Evolutionary conservation across 306 rosid species (phyloP).

Genomic region (Gastrolobium villosum): DNA sequence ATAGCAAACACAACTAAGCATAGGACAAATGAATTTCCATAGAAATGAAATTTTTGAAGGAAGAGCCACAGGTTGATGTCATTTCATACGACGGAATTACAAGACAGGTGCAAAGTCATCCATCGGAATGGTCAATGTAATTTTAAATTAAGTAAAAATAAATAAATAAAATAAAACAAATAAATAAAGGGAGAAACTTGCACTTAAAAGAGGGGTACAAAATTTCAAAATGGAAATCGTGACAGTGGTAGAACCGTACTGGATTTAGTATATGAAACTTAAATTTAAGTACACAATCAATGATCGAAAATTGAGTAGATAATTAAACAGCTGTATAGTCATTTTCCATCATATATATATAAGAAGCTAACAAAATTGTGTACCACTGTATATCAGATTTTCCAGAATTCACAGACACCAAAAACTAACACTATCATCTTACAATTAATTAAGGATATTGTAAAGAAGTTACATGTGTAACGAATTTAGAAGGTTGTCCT

Average conservation of each 20-base stretch:
- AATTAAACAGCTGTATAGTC: slow-evolving; percentile 33
- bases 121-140: slow-evolving; percentile 52
- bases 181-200: slow-evolving; percentile 49
- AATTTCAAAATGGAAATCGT: slow-evolving; percentile 53
- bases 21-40: slow-evolving; percentile 48
- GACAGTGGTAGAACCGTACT: slow-evolving; percentile 47
- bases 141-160: slow-evolving; percentile 26
- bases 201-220: slow-evolving; percentile 64
- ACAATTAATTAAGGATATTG: neutral
- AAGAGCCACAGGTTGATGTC: slow-evolving; percentile 53
- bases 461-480: neutral
- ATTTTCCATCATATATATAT: slow-evolving; percentile 48
- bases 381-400: slow-evolving; percentile 6
- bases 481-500: slow-evolving; percentile 12
- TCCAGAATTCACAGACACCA: slow-evolving; percentile 31
- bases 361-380: slow-evolving; percentile 34
- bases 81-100: slow-evolving; percentile 46
- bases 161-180: neutral
- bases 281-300: slow-evolving; percentile 26
- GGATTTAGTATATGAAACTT: slow-evolving; percentile 33
- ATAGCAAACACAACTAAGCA: slow-evolving; percentile 40
- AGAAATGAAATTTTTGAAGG: slow-evolving; percentile 46
- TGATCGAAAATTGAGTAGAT: slow-evolving; percentile 24
- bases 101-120: slow-evolving; percentile 46
- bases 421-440: slow-evolving; percentile 30